A percentile compares a stretch with the other conserved stretches of the same genome.
Evolutionary conservation across 2,329 filamentous ascomycete species (phyloP).

Genomic region (Simplicillium aogashimaense): DNA sequence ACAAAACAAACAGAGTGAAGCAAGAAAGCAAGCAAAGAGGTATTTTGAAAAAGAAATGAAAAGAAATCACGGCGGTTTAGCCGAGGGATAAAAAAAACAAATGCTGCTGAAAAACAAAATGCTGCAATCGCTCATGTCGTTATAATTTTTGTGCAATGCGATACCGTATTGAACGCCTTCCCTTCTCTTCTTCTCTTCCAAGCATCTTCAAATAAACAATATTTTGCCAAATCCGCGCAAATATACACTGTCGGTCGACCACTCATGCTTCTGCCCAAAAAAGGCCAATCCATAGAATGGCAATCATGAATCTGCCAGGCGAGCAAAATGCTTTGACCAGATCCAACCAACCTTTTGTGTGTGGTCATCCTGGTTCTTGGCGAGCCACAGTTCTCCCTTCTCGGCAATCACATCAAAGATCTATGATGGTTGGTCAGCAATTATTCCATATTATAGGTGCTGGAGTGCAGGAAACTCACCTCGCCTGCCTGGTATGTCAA

Average conservation of each 20-base stretch:
- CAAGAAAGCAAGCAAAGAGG: conserved; percentile 5
- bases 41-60: conserved; percentile 6
- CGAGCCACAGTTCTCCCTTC: conserved; percentile 95
- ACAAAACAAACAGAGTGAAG: conserved; percentile 9
- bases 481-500: conserved; percentile 92
- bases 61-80: conserved; percentile 5
- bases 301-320: conserved; percentile 40
- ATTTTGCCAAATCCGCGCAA: no score
- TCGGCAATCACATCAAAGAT: conserved; percentile 90
- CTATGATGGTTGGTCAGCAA: conserved; percentile 21
- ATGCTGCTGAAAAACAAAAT: background rate
- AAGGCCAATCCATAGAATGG: no score
- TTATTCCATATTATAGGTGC: conserved; percentile 2
- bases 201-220: background rate
- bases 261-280: no score
- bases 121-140: no score
- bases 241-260: no score
- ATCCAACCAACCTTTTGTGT: conserved; percentile 83
- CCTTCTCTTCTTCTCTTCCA: background rate
- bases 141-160: background rate
- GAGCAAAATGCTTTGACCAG: conserved; percentile 96
- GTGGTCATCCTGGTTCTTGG: conserved; percentile 90
- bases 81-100: background rate
- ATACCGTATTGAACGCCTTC: background rate
- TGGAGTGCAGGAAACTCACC: conserved; percentile 33